Evolutionary conservation across 2,329 filamentous ascomycete genomes (phyloP).

Genomic region (Penicillium nordicum): DNA sequence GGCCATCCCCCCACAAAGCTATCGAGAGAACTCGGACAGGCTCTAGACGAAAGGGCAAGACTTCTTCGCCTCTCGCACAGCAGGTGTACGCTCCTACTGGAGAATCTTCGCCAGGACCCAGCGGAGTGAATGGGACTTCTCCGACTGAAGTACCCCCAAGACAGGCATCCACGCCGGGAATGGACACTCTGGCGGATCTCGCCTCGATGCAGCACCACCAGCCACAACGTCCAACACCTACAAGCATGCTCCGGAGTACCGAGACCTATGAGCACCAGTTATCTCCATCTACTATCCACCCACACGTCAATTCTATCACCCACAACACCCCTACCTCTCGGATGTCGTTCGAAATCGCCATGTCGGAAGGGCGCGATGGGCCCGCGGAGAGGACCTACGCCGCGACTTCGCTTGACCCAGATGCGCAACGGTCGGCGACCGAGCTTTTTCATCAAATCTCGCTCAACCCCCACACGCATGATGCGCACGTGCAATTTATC

Average conservation of each 20-base stretch:
- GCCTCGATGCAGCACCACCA: slow-evolving; percentile 49
- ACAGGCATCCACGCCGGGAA: slow-evolving; percentile 46
- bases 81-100: slow-evolving; percentile 41
- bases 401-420: slow-evolving; percentile 40
- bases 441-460: slow-evolving; percentile 43
- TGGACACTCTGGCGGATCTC: slow-evolving; percentile 49
- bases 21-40: slow-evolving; percentile 37
- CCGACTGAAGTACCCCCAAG: slow-evolving; percentile 35
- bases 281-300: slow-evolving; percentile 43
- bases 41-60: slow-evolving; percentile 33
- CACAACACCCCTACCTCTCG: slow-evolving; percentile 42
- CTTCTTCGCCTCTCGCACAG: slow-evolving; percentile 43
- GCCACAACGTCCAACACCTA: slow-evolving; percentile 38
- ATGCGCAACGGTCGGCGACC: slow-evolving; percentile 41
- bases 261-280: slow-evolving; percentile 44
- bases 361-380: slow-evolving; percentile 42
- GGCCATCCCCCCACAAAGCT: slow-evolving; percentile 36
- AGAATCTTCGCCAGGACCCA: slow-evolving; percentile 36
- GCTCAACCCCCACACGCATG: slow-evolving; percentile 47
- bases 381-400: slow-evolving; percentile 40
- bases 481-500: slow-evolving; percentile 47
- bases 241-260: slow-evolving; percentile 36
- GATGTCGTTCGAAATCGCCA: slow-evolving; percentile 45
- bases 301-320: slow-evolving; percentile 36
- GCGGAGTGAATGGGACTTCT: slow-evolving; percentile 35